A percentile compares a stretch with the other conserved stretches of the same genome.
phyloP scores from a whole-genome alignment of 1,139 yeast species.

The Sugiyamaella novakii region DNA sequence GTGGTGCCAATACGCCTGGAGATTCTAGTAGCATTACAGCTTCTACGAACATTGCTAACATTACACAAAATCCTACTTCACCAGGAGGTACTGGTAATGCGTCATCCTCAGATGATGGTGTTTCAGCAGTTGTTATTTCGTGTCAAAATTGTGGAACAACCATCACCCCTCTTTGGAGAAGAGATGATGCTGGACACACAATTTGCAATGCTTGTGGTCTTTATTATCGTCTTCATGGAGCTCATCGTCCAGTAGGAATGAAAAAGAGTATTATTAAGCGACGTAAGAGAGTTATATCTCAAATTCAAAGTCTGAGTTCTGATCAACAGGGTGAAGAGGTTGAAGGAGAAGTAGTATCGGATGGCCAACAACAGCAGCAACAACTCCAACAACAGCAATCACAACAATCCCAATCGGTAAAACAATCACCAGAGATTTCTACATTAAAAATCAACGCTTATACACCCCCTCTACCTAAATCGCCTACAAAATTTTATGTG shows the following conservation, averaged over 20 bases:
- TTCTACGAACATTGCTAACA: not conserved
- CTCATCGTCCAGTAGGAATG: constrained; percentile 76
- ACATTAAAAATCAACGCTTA: constrained; percentile 12
- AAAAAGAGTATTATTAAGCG: constrained; percentile 73
- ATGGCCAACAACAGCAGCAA: not conserved
- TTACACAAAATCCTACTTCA: not conserved
- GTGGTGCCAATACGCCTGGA: not conserved
- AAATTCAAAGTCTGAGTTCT: constrained; percentile 6
- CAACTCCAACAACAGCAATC: not conserved
- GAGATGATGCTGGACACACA: constrained; percentile 78
- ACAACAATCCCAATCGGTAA: constrained; percentile 11
- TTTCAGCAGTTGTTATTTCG: constrained; percentile 53
- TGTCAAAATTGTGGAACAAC: constrained; percentile 84
- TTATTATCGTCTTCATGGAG: constrained; percentile 74
- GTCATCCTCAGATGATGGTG: constrained; percentile 12
- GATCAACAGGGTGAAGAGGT: constrained; percentile 1
- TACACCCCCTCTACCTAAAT: constrained; percentile 6
- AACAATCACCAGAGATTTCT: not conserved
- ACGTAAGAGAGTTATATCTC: constrained; percentile 53
- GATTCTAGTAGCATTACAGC: constrained; percentile 1
- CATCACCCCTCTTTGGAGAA: constrained; percentile 84
- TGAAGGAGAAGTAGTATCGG: not conserved
- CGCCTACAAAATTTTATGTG: constrained; percentile 1
- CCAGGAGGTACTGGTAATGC: constrained; percentile 18
- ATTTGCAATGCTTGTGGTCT: constrained; percentile 90